phyloP scores from a whole-genome alignment of 2,329 filamentous ascomycete genomes.

The Aspergillus transmontanensis region DNA sequence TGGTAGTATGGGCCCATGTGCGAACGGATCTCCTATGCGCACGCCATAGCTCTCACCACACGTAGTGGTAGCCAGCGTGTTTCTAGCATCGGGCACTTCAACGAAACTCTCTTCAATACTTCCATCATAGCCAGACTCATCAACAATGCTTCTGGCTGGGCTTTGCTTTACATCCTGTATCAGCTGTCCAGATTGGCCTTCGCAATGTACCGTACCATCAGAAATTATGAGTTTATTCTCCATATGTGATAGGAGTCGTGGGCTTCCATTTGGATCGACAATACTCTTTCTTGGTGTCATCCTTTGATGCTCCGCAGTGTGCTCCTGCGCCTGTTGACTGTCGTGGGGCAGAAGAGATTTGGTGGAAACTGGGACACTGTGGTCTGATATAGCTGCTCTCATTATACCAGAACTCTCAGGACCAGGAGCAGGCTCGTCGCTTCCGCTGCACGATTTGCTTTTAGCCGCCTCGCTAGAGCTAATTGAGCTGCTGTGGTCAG shows the following conservation, averaged over 20 bases:
- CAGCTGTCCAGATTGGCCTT: neutral
- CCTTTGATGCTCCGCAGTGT: neutral
- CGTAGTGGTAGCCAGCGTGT: neutral
- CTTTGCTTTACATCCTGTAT: neutral
- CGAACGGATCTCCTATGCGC: too few species aligned
- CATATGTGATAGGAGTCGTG: slow-evolving; percentile 23
- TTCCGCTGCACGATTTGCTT: neutral
- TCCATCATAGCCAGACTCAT: slow-evolving; percentile 14
- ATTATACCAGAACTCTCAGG: neutral
- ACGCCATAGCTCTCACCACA: too few species aligned
- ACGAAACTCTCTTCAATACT: slow-evolving; percentile 2
- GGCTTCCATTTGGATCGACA: slow-evolving; percentile 43
- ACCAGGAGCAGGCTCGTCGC: neutral
- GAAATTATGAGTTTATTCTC: neutral
- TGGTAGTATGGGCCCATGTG: neutral
- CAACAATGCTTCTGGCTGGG: neutral
- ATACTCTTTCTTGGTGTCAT: slow-evolving; percentile 22
- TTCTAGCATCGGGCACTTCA: neutral
- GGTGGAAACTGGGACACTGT: neutral
- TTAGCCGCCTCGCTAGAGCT: neutral
- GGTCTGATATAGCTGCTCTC: neutral
- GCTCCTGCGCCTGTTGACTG: neutral
- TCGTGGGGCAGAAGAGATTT: neutral
- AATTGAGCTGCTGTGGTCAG: neutral
- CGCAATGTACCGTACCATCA: neutral